Evolutionary conservation across 2,329 filamentous ascomycete genomes (phyloP), one percentile per base, ranked within the genome.

Genomic region (Cercospora nicotianae): DNA sequence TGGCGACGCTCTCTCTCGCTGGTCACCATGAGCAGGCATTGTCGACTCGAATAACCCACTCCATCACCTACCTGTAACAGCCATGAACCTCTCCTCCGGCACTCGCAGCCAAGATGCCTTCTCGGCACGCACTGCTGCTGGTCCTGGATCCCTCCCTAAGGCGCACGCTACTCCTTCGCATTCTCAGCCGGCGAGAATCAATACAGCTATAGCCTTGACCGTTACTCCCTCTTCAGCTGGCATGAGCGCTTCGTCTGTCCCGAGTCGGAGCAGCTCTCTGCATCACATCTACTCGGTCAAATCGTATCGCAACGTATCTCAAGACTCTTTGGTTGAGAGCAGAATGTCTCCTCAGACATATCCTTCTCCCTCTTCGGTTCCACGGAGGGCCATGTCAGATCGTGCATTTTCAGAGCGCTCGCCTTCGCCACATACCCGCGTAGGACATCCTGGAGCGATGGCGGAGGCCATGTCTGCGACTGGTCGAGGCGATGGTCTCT

Each of bases 401-500:
- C 69, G 70, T 23, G 51, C 72, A 7, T 69, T 81, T 70, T 82
- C 85, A 64, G 84, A 77, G 53, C 83, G 72, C 86, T 87, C 76
- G 72, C 84, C 87, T 5, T 89, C 88, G 75, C 80, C 82, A 33
- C 77, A 76, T 53, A 67, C 81, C 12, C 78, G 78, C 33, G 75
- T 79, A n/a, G 79, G 78, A 18, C 78, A 80, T 45, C 77, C 80
- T 28, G 88, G 83, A 72, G 89, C 90, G 5, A 86, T 92, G 75
- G 87, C 86, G 59, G 89, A 91, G 69, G 85, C 85, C 63, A 77
- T 87, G 67, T 81, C 83, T 26, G 39, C 51, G 33, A 79, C 83
- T 60, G 85, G 83, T 75, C 87, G 88, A 75, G 87, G 86, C 39
- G 86, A 74, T 31, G 71, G 86, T 10, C 80, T 98, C 66, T 96